Evolutionary conservation across 2,329 filamentous ascomycete species (phyloP).

Genomic region (Torrubiella hemipterigena): DNA sequence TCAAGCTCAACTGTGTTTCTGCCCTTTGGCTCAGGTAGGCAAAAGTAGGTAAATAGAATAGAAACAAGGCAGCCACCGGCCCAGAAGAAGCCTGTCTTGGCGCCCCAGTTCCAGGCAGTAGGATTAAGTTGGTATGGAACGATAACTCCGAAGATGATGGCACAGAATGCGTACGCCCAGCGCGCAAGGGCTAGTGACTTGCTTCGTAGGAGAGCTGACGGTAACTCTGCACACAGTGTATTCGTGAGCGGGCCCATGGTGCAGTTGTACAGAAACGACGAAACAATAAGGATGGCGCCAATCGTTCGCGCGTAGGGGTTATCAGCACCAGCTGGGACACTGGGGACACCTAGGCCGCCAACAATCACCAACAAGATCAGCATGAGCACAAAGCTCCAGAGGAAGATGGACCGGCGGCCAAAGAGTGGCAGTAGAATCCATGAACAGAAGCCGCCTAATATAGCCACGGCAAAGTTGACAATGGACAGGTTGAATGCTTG

Average conservation of each 20-base stretch:
- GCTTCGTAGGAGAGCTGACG: constrained; percentile 19
- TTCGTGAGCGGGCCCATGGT: constrained; percentile 22
- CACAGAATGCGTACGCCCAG: constrained; percentile 15
- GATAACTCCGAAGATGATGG: constrained; percentile 12
- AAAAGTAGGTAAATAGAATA: constrained; percentile 31
- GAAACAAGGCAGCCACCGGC: constrained; percentile 22
- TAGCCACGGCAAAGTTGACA: not conserved
- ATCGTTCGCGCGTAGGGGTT: constrained; percentile 3
- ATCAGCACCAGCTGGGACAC: not conserved
- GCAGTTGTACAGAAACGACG: constrained; percentile 16
- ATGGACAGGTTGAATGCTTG: constrained; percentile 1
- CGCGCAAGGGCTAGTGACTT: constrained; percentile 19
- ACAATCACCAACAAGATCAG: constrained; percentile 5
- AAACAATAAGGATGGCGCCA: constrained; percentile 19
- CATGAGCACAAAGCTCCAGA: constrained; percentile 6
- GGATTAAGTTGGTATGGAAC: constrained; percentile 15
- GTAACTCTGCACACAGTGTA: constrained; percentile 20
- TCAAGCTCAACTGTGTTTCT: constrained; percentile 17
- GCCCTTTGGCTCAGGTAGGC: constrained; percentile 23
- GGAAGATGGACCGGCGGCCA: constrained; percentile 7
- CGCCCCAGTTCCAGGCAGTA: constrained; percentile 22
- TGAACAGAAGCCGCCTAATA: not conserved
- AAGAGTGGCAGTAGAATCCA: constrained; percentile 7
- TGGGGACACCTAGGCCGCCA: constrained; percentile 1
- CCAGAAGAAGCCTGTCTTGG: constrained; percentile 25